phyloP scores from a whole-genome alignment of 139 green algal genomes.

The Microglena sp. region DNA sequence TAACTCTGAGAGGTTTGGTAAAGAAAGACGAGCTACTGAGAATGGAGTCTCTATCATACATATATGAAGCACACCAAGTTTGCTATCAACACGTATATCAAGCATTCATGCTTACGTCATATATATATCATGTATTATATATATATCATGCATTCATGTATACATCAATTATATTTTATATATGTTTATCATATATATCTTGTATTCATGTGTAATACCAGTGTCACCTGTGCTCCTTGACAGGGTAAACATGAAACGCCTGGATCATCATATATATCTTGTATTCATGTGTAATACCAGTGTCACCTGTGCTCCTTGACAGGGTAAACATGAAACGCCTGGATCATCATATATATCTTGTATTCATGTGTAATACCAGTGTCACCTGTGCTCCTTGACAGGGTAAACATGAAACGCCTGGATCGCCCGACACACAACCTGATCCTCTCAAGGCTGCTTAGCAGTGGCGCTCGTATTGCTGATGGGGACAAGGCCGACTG shows the following conservation, averaged over 20 bases:
- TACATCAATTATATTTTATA: neutral
- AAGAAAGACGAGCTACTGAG: too few species aligned
- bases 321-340: neutral
- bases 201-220: neutral
- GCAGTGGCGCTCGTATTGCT: conserved; percentile 14
- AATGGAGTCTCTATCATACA: too few species aligned
- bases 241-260: neutral
- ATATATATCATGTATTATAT: too few species aligned
- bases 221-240: neutral
- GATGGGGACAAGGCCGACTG: conserved; percentile 20
- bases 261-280: neutral
- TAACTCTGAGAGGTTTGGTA: too few species aligned
- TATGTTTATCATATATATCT: neutral
- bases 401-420: conserved; percentile 27
- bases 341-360: conserved; percentile 9
- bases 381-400: neutral
- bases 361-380: neutral
- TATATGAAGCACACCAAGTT: too few species aligned
- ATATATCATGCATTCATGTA: too few species aligned
- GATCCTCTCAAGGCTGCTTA: conserved; percentile 22
- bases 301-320: neutral
- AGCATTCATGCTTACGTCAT: too few species aligned
- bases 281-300: neutral
- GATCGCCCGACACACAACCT: conserved; percentile 23
- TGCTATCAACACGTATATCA: too few species aligned